These are phyloP conservation scores for Tephrocybe sp. DNA, from an alignment of 768 basidiomycete species.

Conservation along the genomic window DNA sequence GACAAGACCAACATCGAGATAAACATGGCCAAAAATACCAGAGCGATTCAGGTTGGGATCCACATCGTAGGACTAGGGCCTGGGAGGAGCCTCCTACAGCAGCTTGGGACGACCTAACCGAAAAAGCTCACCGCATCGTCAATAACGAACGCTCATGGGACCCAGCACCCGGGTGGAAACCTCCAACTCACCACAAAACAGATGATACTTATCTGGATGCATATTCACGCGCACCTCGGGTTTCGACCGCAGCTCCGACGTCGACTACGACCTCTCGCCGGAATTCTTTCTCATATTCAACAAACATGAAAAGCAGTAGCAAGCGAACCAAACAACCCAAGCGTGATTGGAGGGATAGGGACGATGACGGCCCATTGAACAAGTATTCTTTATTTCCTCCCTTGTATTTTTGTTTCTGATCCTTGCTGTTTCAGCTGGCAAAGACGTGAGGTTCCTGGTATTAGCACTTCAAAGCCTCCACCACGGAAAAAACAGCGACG, in stretches of 20 bases:
- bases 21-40: conserved; percentile 37
- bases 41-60: conserved; percentile 55
- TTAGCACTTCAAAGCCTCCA: conserved; percentile 34
- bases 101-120: conserved; percentile 23
- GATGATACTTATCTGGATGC: conserved; percentile 37
- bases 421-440: conserved; percentile 54
- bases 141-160: conserved; percentile 74
- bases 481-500: conserved; percentile 48
- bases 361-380: conserved; percentile 69
- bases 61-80: conserved; percentile 45
- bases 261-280: conserved; percentile 26
- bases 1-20: conserved; percentile 39
- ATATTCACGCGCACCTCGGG: conserved; percentile 20
- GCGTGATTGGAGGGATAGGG: conserved; percentile 48
- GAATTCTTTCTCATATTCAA: conserved; percentile 13
- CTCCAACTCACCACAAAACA: conserved; percentile 36
- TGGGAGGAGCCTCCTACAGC: conserved; percentile 35
- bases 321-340: conserved; percentile 40
- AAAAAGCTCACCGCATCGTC: conserved; percentile 25
- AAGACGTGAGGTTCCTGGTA: conserved; percentile 48
- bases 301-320: conserved; percentile 25
- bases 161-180: conserved; percentile 68
- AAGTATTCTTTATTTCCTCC: conserved; percentile 51
- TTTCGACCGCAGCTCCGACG: conserved; percentile 25
- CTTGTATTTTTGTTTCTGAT: conserved; percentile 3